A percentile compares a stretch with the other conserved stretches of the same genome.
Conservation (phyloP, 495 filamentous ascomycete genomes). For the Rusavskia elegans region DNA sequence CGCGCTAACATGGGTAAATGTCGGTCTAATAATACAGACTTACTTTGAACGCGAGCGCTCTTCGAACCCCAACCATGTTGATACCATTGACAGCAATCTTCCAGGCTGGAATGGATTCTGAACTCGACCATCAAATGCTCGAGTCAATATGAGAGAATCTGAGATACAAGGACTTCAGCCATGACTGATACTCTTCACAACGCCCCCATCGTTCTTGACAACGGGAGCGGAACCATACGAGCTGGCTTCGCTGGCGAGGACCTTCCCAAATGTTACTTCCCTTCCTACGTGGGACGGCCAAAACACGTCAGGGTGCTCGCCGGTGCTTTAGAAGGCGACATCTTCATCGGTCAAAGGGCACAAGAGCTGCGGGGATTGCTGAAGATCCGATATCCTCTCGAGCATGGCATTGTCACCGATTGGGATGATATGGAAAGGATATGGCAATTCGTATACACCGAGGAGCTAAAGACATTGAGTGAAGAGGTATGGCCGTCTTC, state of each 20-base stretch:
- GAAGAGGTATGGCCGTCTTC: conserved; percentile 53
- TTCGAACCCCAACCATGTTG: too few species aligned
- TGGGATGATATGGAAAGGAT: conserved; percentile 99
- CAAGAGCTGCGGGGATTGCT: conserved; percentile 85
- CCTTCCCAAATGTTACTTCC: conserved; percentile 88
- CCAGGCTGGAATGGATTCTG: too few species aligned
- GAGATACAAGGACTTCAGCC: not conserved
- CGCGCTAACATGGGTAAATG: not conserved
- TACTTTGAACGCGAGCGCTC: too few species aligned
- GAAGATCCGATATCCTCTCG: conserved; percentile 88
- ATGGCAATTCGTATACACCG: conserved; percentile 77
- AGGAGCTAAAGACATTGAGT: conserved; percentile 82
- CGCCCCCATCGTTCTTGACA: conserved; percentile 96
- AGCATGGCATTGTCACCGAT: conserved; percentile 97
- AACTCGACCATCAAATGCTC: not conserved
- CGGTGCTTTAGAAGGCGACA: conserved; percentile 88
- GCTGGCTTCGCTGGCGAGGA: conserved; percentile 96
- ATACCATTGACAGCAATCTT: too few species aligned
- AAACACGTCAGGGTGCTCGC: conserved; percentile 95
- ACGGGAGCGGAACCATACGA: conserved; percentile 93
- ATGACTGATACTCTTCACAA: conserved; percentile 87
- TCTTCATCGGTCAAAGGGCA: conserved; percentile 88
- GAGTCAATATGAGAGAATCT: not conserved
- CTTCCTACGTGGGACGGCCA: conserved; percentile 93
- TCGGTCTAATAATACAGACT: not conserved